Evolutionary conservation across 2,329 filamentous ascomycete genomes (phyloP).

Genomic region (Helicocarpus griseus): DNA sequence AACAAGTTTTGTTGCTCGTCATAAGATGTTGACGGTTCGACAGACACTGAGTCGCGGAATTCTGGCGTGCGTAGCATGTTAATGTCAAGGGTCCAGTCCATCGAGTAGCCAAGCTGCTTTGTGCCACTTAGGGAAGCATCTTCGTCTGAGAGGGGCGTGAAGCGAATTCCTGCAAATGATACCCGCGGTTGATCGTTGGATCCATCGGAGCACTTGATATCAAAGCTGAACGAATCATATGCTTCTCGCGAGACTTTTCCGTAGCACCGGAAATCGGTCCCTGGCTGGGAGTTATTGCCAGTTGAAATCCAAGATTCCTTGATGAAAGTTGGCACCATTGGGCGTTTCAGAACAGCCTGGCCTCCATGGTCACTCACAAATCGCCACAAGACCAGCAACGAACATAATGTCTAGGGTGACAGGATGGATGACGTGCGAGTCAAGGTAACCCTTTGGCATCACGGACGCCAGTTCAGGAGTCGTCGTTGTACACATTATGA

Average conservation of each 20-base stretch:
- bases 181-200: constrained; percentile 11
- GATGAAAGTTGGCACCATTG: constrained; percentile 23
- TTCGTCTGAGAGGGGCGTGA: constrained; percentile 20
- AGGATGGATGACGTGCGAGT: constrained; percentile 28
- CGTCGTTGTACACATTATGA: constrained; percentile 17
- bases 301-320: constrained; percentile 25
- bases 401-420: constrained; percentile 28
- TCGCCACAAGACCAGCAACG: constrained; percentile 19
- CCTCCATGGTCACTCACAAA: constrained; percentile 20
- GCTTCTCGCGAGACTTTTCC: constrained; percentile 16
- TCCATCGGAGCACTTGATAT: constrained; percentile 14
- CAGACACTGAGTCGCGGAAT: constrained; percentile 1
- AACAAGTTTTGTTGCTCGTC: constrained; percentile 13
- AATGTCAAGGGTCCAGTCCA: constrained; percentile 21
- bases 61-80: constrained; percentile 8
- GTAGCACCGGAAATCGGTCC: constrained; percentile 17
- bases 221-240: constrained; percentile 12
- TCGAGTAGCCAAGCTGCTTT: constrained; percentile 17
- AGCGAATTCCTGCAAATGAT: constrained; percentile 19
- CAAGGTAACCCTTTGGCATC: constrained; percentile 26
- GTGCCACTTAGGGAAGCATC: constrained; percentile 8
- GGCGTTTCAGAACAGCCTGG: constrained; percentile 14
- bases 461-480: constrained; percentile 20
- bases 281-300: constrained; percentile 14
- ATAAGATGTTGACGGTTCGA: not conserved